Evolutionary conservation across 2,329 filamentous ascomycete genomes (phyloP).

Genomic region (Fusarium xylarioides): DNA sequence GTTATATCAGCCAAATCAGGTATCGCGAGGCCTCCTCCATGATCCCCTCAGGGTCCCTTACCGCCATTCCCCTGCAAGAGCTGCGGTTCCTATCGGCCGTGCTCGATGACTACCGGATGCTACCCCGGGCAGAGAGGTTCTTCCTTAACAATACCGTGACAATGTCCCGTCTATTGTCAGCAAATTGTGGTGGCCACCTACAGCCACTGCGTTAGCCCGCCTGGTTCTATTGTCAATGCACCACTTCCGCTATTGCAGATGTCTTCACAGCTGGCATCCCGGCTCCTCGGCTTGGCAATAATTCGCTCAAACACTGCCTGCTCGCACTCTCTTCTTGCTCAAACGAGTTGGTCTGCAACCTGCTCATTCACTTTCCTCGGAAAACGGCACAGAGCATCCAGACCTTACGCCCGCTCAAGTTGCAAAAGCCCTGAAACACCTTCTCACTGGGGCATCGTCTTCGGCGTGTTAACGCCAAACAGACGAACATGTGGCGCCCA

Average conservation of each 20-base stretch:
- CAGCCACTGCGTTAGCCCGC: conserved; percentile 11
- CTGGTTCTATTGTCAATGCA: conserved; percentile 18
- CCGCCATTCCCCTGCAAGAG: conserved; percentile 27
- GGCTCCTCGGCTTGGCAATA: conserved; percentile 14
- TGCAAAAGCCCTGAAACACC: conserved; percentile 1
- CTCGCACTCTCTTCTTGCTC: conserved; percentile 1
- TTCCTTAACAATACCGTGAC: conserved; percentile 24
- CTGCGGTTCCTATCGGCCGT: conserved; percentile 28
- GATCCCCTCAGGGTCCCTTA: conserved; percentile 22
- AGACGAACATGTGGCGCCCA: conserved; percentile 37
- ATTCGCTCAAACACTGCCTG: conserved; percentile 33
- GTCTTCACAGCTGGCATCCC: conserved; percentile 11
- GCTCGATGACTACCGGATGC: conserved; percentile 23
- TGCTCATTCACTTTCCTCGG: conserved; percentile 10
- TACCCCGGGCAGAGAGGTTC: conserved; percentile 6
- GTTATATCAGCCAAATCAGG: conserved; percentile 17
- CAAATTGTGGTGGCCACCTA: conserved; percentile 5
- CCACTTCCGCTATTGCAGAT: conserved; percentile 16
- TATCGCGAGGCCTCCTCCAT: conserved; percentile 20
- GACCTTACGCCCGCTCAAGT: neutral
- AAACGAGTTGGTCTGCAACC: conserved; percentile 18
- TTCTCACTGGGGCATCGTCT: neutral
- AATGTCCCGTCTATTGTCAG: neutral
- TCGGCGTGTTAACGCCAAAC: conserved; percentile 10
- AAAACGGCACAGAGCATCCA: conserved; percentile 15